Base-by-base conservation (phyloP, 2,329 filamentous ascomycete species). In the Colletotrichum sp. region DNA sequence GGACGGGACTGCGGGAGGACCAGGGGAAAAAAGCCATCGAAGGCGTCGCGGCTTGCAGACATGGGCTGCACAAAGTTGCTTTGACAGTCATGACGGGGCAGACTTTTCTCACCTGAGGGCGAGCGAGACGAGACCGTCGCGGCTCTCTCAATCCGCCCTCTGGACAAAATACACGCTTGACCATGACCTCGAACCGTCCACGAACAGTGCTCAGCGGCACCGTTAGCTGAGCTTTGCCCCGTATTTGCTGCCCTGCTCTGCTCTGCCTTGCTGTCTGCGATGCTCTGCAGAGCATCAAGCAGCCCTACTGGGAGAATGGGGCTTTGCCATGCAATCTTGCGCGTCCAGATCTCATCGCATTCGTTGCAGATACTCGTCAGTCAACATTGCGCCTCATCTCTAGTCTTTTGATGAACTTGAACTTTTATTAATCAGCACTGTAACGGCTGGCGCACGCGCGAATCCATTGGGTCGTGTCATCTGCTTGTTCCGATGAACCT, bases 1-100 rank as follows among this genome's bases (percentile, higher is more conserved):
- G 33, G 54, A 31, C 54, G 33, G 65, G 34, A 29, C 36, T 62
- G 62, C 70, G 62, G 43, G 62, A 62, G 34, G 34, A 34, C 55
- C 66, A 68, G 66, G 66, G 54, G 55, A 8, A 47, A 15, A 69
- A 29, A 18, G 34, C 33, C 47, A 11, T 57, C 61, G 36, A 36
- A 55, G 65, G 34, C 38, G 29, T 51, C 31, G 51, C 59, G 58
- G 57, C 65, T 58, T 61, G 33, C 34, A 36, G 12, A 8, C 3
- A 8, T 36, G 38, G 8, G 47, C 36, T 66, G 55, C 61, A 62
- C 54, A 65, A 34, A 67, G 31, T 62, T 74, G 72, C 68, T 72
- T 72, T 72, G 68, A 74, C 72, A 74, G 63, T 67, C 68, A 66
- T 36, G 54, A 73, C 55, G 61, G 59, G 54, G 18, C 68, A 66